A percentile compares a stretch with the other conserved stretches of the same genome.
Conservation (phyloP, 1,284 basidiomycete species). For the Ganoderma sp. region DNA sequence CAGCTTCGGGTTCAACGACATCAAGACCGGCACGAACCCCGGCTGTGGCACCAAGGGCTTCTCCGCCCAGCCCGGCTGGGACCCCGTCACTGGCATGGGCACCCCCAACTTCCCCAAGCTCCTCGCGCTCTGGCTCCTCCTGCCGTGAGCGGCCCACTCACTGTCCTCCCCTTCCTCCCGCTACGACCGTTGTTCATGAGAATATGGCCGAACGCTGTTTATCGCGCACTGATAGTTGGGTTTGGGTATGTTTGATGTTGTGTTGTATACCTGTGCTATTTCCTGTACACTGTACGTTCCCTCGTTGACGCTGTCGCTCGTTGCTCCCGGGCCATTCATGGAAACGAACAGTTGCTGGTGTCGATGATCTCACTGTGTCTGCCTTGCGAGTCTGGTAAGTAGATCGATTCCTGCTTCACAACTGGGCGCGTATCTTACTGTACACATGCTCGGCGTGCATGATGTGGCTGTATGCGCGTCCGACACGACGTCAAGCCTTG, state of each 20-base stretch:
- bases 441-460: too few species aligned
- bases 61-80: conserved; percentile 57
- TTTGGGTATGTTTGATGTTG: not conserved
- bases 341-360: not conserved
- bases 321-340: not conserved
- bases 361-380: not conserved
- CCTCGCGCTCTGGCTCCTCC: conserved; percentile 22
- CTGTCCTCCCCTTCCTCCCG: not conserved
- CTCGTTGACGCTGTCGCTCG: conserved; percentile 3
- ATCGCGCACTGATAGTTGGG: not conserved
- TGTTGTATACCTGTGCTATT: not conserved
- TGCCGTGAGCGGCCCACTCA: conserved; percentile 18
- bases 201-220: conserved; percentile 1
- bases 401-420: too few species aligned
- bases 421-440: too few species aligned
- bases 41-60: conserved; percentile 53
- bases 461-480: too few species aligned
- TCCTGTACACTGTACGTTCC: not conserved
- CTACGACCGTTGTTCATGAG: too few species aligned
- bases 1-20: conserved; percentile 51
- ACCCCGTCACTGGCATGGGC: conserved; percentile 53
- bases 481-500: too few species aligned
- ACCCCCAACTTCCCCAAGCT: conserved; percentile 38
- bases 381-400: not conserved
- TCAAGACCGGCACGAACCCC: conserved; percentile 50